Evolutionary conservation across 257 asterid species (phyloP).

Genomic region (Verbascum thapsus): DNA sequence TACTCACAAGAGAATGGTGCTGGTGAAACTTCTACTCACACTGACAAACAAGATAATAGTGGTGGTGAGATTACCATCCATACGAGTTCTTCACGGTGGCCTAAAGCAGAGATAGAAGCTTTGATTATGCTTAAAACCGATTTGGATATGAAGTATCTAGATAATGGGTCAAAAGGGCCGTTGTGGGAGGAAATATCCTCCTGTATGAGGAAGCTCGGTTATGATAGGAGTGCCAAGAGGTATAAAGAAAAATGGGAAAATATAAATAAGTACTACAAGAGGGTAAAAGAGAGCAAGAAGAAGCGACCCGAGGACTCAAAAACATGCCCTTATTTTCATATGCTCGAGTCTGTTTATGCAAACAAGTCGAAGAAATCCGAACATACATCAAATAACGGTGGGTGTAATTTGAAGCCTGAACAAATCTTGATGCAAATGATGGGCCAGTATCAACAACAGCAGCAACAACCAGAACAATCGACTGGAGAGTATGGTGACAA

Average conservation of each 20-base stretch:
- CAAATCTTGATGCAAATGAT: too few species aligned
- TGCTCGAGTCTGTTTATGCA: slow-evolving; percentile 62
- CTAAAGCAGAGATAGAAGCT: too few species aligned
- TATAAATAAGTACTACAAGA: slow-evolving; percentile 74
- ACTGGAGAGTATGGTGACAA: slow-evolving; percentile 35
- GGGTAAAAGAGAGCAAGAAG: slow-evolving; percentile 70
- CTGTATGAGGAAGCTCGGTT: too few species aligned
- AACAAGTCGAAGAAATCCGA: slow-evolving; percentile 46
- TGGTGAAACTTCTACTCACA: slow-evolving; percentile 34
- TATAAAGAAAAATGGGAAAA: slow-evolving; percentile 93
- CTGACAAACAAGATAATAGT: slow-evolving; percentile 43
- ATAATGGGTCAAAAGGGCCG: too few species aligned
- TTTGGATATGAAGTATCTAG: too few species aligned
- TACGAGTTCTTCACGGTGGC: too few species aligned
- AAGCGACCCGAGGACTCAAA: slow-evolving; percentile 61
- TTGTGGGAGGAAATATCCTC: too few species aligned
- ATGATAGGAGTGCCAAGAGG: too few species aligned
- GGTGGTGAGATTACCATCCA: slow-evolving; percentile 41
- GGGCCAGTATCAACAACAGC: too few species aligned
- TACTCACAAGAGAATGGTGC: slow-evolving; percentile 34
- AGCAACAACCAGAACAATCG: slow-evolving; percentile 36
- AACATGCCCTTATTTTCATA: too few species aligned
- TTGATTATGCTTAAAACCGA: too few species aligned
- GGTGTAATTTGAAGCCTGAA: slow-evolving; percentile 43
- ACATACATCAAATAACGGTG: slow-evolving; percentile 36